Conservation (phyloP, 805 yeast species). For the Teunomyces stri region DNA sequence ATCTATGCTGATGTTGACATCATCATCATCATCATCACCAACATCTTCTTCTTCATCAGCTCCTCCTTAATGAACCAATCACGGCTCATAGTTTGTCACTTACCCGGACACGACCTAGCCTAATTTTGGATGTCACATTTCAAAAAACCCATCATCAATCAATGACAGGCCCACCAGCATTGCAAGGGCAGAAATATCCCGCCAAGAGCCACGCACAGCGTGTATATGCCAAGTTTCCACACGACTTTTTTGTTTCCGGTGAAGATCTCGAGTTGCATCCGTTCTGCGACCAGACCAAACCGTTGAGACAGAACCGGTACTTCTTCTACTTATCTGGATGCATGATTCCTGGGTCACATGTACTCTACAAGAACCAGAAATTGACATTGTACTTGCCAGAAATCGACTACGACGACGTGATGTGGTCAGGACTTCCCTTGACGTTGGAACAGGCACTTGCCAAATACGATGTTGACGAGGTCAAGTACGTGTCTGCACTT, state of each 20-base stretch:
- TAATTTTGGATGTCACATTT: no score
- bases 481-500: constrained; percentile 58
- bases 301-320: constrained; percentile 86
- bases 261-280: constrained; percentile 57
- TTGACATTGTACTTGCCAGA: constrained; percentile 77
- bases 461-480: constrained; percentile 80
- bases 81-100: no score
- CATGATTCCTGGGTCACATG: constrained; percentile 72
- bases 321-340: constrained; percentile 86
- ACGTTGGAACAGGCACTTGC: constrained; percentile 59
- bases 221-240: constrained; percentile 42
- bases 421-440: constrained; percentile 95
- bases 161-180: constrained; percentile 11
- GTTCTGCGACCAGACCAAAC: constrained; percentile 75
- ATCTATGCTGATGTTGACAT: no score
- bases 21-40: no score
- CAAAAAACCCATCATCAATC: background rate
- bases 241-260: constrained; percentile 58
- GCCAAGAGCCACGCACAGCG: constrained; percentile 72
- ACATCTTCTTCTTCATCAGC: no score
- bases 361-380: constrained; percentile 51
- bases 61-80: no score
- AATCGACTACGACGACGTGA: constrained; percentile 81
- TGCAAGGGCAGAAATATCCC: constrained; percentile 61
- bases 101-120: no score